A percentile compares a stretch with the other conserved stretches of the same genome.
These are phyloP conservation scores for Euphorbia schlechtendalii DNA, from an alignment of 441 rosid genomes.

Conservation along the genomic window DNA sequence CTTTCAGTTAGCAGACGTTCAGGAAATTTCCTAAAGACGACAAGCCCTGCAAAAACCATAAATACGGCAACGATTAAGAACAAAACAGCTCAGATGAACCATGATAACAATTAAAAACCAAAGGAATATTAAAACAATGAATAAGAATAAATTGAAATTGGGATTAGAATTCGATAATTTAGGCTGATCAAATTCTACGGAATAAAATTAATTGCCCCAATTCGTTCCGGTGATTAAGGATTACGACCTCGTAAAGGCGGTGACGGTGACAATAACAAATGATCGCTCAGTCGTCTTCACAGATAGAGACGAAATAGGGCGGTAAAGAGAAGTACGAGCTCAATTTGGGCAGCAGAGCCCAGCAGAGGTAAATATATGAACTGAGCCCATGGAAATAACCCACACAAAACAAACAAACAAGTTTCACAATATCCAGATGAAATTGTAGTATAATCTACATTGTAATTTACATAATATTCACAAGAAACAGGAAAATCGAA, in stretches of 20 bases:
- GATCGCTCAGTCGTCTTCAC: neutral
- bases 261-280: neutral
- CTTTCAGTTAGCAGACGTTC: neutral
- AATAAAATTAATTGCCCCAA: neutral
- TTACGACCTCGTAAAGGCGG: neutral
- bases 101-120: neutral
- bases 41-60: neutral
- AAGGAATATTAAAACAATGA: neutral
- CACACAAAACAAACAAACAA: neutral
- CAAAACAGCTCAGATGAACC: neutral
- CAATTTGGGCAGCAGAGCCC: slow-evolving; percentile 1
- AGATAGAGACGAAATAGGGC: neutral
- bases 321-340: neutral
- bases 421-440: neutral
- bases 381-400: neutral
- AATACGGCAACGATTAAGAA: neutral
- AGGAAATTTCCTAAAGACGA: neutral
- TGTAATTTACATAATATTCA: neutral
- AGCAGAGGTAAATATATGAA: neutral
- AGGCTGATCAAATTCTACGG: neutral
- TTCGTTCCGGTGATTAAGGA: neutral
- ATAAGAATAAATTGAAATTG: neutral
- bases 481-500: too few species aligned
- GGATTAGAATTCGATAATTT: neutral
- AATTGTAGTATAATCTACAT: neutral